A percentile compares a stretch with the other conserved stretches of the same genome.
phyloP scores from a whole-genome alignment of 352 stramenopile species.

The Phytophthora uliginosa region DNA sequence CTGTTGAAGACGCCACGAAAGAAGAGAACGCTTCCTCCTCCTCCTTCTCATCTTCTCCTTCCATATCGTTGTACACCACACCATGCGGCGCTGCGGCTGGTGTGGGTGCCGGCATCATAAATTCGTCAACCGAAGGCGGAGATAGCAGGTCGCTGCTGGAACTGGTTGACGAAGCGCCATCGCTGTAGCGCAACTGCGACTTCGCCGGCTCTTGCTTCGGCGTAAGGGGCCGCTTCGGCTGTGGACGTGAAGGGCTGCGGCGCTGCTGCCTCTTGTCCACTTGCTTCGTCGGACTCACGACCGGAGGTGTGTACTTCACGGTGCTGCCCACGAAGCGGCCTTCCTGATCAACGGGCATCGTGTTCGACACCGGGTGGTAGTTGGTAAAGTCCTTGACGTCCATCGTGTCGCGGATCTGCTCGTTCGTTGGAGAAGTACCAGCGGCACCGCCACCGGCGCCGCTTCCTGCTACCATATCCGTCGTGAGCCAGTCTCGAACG shows the following conservation, averaged over 20 bases:
- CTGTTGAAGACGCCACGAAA: conserved; percentile 31
- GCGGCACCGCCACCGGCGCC: conserved; percentile 1
- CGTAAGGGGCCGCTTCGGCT: conserved; percentile 18
- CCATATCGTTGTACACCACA: conserved; percentile 26
- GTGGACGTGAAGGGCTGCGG: conserved; percentile 13
- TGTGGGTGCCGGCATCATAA: conserved; percentile 33
- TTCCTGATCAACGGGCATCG: conserved; percentile 72
- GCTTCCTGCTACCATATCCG: conserved; percentile 31
- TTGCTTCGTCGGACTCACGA: conserved; percentile 24
- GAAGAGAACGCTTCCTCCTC: conserved; percentile 40
- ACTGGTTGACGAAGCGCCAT: conserved; percentile 34
- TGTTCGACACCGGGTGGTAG: conserved; percentile 57
- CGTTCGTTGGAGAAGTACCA: conserved; percentile 33
- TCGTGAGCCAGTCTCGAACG: conserved; percentile 84
- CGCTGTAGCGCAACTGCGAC: conserved; percentile 35
- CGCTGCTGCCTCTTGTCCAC: conserved; percentile 9
- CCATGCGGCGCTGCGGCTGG: conserved; percentile 1
- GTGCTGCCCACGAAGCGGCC: conserved; percentile 61
- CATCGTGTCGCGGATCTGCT: conserved; percentile 72
- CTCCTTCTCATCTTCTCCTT: conserved; percentile 29
- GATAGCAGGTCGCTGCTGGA: conserved; percentile 39
- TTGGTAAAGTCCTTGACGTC: conserved; percentile 84
- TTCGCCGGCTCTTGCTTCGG: conserved; percentile 30
- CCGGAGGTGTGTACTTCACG: conserved; percentile 18
- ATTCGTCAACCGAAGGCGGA: conserved; percentile 40